Percentiles rank a stretch among this genome's conserved stretches.
phyloP scores from a whole-genome alignment of 768 basidiomycete genomes.

The Pleurotus giganteus region DNA sequence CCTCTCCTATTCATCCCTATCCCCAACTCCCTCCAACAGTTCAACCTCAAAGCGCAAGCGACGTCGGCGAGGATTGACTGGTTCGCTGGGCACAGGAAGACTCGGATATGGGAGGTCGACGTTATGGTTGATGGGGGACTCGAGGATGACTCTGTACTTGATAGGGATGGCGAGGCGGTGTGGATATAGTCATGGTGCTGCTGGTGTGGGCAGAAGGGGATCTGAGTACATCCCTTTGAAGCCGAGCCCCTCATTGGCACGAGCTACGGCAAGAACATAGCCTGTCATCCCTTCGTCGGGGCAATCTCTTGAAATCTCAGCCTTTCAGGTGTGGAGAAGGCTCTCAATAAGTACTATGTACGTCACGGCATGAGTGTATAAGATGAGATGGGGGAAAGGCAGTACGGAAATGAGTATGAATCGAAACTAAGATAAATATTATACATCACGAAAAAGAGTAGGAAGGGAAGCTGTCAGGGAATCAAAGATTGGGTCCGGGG shows the following conservation, averaged over 20 bases:
- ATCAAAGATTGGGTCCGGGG: no score
- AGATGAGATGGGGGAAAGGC: no score
- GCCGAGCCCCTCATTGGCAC: slow-evolving; percentile 4
- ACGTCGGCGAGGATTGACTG: slow-evolving; percentile 2
- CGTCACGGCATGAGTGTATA: no score
- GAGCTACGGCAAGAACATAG: not conserved
- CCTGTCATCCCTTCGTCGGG: no score
- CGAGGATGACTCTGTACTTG: not conserved
- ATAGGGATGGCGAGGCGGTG: not conserved
- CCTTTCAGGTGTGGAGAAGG: no score
- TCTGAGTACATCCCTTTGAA: slow-evolving; percentile 10
- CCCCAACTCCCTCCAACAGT: not conserved
- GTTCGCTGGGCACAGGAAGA: slow-evolving; percentile 9
- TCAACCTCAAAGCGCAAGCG: not conserved
- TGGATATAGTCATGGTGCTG: slow-evolving; percentile 4
- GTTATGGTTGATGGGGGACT: slow-evolving; percentile 3
- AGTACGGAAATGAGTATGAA: no score
- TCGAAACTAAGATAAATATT: no score
- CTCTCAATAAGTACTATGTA: no score
- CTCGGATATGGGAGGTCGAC: slow-evolving; percentile 2
- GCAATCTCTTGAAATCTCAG: no score
- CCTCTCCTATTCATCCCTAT: no score
- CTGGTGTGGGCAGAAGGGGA: slow-evolving; percentile 3
- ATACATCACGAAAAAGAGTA: no score
- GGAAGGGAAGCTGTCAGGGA: no score